These are phyloP conservation scores for Colletotrichum sp. DNA, from an alignment of 2,329 filamentous ascomycete genomes.

Conservation along the genomic window DNA sequence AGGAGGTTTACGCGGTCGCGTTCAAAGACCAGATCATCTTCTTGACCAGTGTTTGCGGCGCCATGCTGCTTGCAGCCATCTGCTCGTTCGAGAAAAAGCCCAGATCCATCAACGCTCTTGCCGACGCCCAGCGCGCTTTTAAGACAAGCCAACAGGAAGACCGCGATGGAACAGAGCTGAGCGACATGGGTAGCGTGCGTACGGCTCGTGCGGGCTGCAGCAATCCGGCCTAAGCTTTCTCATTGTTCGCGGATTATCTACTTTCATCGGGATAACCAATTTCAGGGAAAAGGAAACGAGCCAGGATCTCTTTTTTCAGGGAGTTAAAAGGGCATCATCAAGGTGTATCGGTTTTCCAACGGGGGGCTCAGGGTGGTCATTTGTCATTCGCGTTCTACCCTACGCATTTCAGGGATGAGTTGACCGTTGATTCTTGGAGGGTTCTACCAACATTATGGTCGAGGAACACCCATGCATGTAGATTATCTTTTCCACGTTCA, in stretches of 20 bases:
- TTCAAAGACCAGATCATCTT: slow-evolving; percentile 52
- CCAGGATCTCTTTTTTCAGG: not conserved
- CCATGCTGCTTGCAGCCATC: slow-evolving; percentile 48
- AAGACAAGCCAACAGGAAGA: slow-evolving; percentile 1
- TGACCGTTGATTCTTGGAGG: not conserved
- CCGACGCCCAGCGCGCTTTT: slow-evolving; percentile 5
- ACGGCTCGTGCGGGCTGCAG: not conserved
- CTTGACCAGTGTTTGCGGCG: slow-evolving; percentile 48
- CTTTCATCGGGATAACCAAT: not conserved
- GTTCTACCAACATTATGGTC: not conserved
- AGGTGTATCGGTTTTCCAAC: not conserved
- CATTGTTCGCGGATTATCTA: not conserved
- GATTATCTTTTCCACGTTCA: not conserved
- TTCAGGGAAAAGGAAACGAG: not conserved
- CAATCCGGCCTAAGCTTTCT: not conserved
- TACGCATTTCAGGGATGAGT: not conserved
- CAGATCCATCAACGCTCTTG: slow-evolving; percentile 29
- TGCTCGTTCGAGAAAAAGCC: slow-evolving; percentile 51
- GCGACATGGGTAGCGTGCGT: slow-evolving; percentile 15
- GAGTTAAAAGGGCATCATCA: not conserved
- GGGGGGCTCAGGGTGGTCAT: not conserved
- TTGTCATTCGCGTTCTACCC: not conserved
- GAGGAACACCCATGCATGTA: not conserved
- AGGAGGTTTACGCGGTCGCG: slow-evolving; percentile 47
- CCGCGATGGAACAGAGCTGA: slow-evolving; percentile 11